phyloP scores from a whole-genome alignment of 106 monocot species.

The Agapanthus africanus region DNA sequence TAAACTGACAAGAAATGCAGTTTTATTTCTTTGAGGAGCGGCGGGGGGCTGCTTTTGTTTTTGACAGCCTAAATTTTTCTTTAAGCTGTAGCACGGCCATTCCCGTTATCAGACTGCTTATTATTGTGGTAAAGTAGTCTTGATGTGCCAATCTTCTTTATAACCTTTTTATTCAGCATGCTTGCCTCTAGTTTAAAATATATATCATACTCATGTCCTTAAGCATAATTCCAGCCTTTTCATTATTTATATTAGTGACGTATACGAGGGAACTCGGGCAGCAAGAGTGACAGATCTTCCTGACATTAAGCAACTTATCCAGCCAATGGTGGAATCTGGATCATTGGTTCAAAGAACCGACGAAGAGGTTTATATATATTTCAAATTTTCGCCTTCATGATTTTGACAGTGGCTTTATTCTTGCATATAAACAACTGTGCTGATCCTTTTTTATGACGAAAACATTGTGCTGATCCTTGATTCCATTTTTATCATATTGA shows the following conservation, averaged over 20 bases:
- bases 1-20: background rate
- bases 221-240: background rate
- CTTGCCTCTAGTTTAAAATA: background rate
- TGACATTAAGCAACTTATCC: conserved; percentile 26
- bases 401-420: background rate
- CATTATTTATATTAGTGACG: conserved; percentile 11
- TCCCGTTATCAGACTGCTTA: background rate
- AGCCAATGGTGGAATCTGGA: conserved; percentile 21
- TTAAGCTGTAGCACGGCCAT: background rate
- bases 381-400: background rate
- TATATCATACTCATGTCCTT: background rate
- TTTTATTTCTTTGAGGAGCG: no score
- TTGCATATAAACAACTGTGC: background rate
- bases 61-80: background rate
- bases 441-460: no score
- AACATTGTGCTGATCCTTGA: conserved; percentile 1
- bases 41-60: no score
- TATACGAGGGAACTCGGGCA: conserved; percentile 30
- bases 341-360: conserved; percentile 18
- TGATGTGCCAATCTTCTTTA: background rate
- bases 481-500: background rate
- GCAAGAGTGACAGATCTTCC: conserved; percentile 23
- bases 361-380: conserved; percentile 18
- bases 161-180: background rate
- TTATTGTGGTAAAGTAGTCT: background rate